Evolutionary conservation across 2,329 filamentous ascomycete genomes (phyloP).

Genomic region (Clonostachys chloroleuca): DNA sequence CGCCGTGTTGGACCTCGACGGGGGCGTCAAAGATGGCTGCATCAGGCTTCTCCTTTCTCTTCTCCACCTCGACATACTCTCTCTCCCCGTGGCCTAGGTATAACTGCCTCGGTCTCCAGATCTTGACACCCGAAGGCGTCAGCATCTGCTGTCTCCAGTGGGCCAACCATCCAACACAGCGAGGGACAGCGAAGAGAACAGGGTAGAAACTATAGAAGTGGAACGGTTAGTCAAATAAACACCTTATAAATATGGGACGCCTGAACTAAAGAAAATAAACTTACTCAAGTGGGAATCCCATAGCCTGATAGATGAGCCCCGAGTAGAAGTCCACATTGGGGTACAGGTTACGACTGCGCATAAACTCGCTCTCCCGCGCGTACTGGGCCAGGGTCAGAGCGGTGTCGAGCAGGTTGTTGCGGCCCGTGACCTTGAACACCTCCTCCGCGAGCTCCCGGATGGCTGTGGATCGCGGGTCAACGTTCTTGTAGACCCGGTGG

Average conservation of each 20-base stretch:
- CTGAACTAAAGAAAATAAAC: slow-evolving; percentile 3
- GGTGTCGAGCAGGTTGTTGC: slow-evolving; percentile 46
- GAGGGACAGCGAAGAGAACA: slow-evolving; percentile 43
- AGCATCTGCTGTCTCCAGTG: slow-evolving; percentile 48
- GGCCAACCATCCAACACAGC: slow-evolving; percentile 45
- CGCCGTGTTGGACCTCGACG: slow-evolving; percentile 28
- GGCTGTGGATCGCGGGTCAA: slow-evolving; percentile 45
- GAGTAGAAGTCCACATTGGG: slow-evolving; percentile 50
- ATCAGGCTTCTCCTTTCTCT: slow-evolving; percentile 22
- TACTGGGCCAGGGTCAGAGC: slow-evolving; percentile 39
- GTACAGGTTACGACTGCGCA: slow-evolving; percentile 41
- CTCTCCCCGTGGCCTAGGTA: slow-evolving; percentile 39
- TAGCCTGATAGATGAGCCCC: slow-evolving; percentile 46
- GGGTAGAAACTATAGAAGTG: slow-evolving; percentile 33
- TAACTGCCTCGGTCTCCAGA: slow-evolving; percentile 43
- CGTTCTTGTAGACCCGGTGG: slow-evolving; percentile 49
- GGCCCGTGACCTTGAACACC: slow-evolving; percentile 43
- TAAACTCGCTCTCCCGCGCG: slow-evolving; percentile 39
- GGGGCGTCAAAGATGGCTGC: slow-evolving; percentile 26
- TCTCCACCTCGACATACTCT: slow-evolving; percentile 31
- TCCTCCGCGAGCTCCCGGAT: slow-evolving; percentile 43
- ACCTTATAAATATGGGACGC: background rate
- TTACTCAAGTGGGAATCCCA: slow-evolving; percentile 44
- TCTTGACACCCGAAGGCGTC: slow-evolving; percentile 39
- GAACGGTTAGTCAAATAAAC: slow-evolving; percentile 2